Base-by-base conservation (phyloP, 306 rosid species). In the Citrullus mucosospermus region DNA sequence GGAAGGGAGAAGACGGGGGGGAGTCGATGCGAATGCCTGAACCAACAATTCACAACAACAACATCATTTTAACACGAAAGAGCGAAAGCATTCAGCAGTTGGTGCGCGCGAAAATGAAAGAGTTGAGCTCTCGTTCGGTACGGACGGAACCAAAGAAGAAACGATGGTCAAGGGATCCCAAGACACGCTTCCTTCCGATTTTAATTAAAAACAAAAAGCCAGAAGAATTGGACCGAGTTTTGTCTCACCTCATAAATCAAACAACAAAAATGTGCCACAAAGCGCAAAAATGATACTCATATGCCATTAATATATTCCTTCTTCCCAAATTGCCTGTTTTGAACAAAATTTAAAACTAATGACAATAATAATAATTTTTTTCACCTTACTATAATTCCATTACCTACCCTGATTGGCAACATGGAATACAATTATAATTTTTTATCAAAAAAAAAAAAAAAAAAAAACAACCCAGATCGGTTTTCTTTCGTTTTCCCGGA, bases 81-180 rank as follows among this genome's bases (percentile, higher is more conserved):
- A 43, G 75, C 36, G 34, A 5, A 43, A 41, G 57, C 3, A 12
- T 70, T 36, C 55, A 70, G 76, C 59, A 46, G 77, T 71, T 71
- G 74, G 69, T 39, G 76, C 76, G 57, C 76, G 76, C 76, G 38
- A 70, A 70, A 70, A 70, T 22, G 76, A n/a, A 70, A 70, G 76
- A 46, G 76, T 70, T 22, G 57, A 44, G 38, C 76, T 22, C 76
- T 13, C 76, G 76, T 44, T 46, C 6, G 57, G 57, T 69, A 70
- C 54, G 76, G 57, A 44, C 57, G 18, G 39, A 70, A 70, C 4
- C 18, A 41, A 66, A 7, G 11, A 32, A 8, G 9, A 65, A 65
- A 7, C 11, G 6, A n/a, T 70, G 76, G 57, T 70, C 76, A 34
- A 70, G 76, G 76, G 57, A 70, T 70, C 38, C n/a, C 18, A 69